These are phyloP conservation scores for Agrocybe pediades DNA, from an alignment of 768 basidiomycete species.

Conservation along the genomic window DNA sequence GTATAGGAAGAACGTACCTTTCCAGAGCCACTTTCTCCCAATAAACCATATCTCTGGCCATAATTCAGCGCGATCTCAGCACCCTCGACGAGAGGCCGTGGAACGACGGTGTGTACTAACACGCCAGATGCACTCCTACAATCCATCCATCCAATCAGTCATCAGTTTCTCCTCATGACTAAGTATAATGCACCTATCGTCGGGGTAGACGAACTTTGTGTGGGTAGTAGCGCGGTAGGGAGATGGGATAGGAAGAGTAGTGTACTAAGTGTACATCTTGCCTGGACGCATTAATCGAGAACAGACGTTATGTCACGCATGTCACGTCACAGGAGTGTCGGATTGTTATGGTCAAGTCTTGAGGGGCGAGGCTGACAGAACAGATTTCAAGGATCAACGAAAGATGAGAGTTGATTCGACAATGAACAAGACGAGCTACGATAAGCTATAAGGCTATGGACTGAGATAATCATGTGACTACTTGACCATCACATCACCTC, in stretches of 20 bases:
- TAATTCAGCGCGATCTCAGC: constrained; percentile 83
- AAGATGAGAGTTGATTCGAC: background rate
- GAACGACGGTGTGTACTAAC: constrained; percentile 95
- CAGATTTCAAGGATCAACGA: background rate
- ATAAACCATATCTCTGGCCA: constrained; percentile 90
- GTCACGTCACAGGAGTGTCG: too few species aligned
- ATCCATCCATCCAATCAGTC: too few species aligned
- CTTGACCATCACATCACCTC: background rate
- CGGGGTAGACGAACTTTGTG: too few species aligned
- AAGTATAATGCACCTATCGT: too few species aligned
- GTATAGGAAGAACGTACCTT: constrained; percentile 64
- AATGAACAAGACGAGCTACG: background rate
- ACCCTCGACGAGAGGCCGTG: constrained; percentile 72
- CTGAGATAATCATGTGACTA: background rate
- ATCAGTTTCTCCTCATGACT: too few species aligned
- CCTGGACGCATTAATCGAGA: too few species aligned
- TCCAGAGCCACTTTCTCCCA: too few species aligned
- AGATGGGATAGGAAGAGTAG: too few species aligned
- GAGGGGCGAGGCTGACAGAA: background rate
- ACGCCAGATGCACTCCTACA: constrained; percentile 88
- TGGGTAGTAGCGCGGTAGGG: too few species aligned
- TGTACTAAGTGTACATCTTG: too few species aligned
- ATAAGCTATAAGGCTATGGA: background rate
- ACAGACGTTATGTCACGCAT: too few species aligned
- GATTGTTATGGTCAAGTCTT: background rate